Evolutionary conservation across 163 green algal species (phyloP).

Genomic region (Scenedesmus sp.): DNA sequence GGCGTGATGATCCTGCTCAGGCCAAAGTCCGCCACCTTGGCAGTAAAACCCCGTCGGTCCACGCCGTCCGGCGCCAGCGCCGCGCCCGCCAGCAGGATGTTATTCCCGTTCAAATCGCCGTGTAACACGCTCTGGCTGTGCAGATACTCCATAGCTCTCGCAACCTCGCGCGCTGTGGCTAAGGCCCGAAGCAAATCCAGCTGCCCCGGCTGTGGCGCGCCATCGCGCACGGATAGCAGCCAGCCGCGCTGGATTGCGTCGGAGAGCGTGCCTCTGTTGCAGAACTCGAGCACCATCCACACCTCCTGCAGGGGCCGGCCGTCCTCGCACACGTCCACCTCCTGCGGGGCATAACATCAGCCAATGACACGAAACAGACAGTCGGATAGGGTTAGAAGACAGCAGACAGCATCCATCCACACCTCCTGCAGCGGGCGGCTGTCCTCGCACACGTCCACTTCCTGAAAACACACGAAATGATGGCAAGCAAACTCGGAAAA

Average conservation of each 20-base stretch:
- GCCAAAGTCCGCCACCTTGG: conserved; percentile 60
- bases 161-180: conserved; percentile 68
- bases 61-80: neutral
- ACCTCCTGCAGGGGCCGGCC: conserved; percentile 63
- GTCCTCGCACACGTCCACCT: conserved; percentile 56
- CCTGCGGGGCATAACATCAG: neutral
- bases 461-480: neutral
- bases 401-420: neutral
- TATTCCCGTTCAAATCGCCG: conserved; percentile 71
- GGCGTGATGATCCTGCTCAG: conserved; percentile 40
- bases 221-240: conserved; percentile 16
- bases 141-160: conserved; percentile 72
- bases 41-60: conserved; percentile 50
- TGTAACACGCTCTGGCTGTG: conserved; percentile 73
- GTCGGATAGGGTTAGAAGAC: neutral
- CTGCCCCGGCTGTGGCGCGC: conserved; percentile 5
- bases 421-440: neutral
- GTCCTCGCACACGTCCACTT: conserved; percentile 48
- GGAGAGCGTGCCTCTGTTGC: conserved; percentile 62
- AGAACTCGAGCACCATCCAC: conserved; percentile 73
- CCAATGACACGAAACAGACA: neutral
- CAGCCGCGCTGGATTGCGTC: conserved; percentile 64
- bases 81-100: conserved; percentile 64
- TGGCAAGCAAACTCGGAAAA: no score
- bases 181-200: conserved; percentile 38